These are phyloP conservation scores for Lignosus rhinocerotis DNA, from an alignment of 1,284 basidiomycete genomes.

Conservation along the genomic window DNA sequence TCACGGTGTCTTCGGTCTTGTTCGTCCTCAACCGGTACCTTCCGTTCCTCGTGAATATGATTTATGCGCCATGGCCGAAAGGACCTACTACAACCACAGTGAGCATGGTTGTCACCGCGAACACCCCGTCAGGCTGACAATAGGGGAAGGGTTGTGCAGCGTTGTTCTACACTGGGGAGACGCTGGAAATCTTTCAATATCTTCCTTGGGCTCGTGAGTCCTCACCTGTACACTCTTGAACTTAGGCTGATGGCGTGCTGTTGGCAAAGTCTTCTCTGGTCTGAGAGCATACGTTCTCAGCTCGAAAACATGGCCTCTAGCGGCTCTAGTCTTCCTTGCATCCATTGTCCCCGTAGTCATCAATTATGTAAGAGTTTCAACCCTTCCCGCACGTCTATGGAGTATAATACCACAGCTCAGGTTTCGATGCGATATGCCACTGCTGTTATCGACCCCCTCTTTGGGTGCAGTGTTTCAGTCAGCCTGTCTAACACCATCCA, in stretches of 20 bases:
- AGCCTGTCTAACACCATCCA: too few species aligned
- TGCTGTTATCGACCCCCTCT: not conserved
- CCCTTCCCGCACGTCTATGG: not conserved
- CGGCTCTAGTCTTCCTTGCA: not conserved
- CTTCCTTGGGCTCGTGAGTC: not conserved
- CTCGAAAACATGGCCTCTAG: not conserved
- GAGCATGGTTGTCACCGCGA: not conserved
- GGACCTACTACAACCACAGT: not conserved
- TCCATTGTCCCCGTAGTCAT: not conserved
- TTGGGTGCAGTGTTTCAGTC: too few species aligned
- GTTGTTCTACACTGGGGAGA: not conserved
- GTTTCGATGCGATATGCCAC: not conserved
- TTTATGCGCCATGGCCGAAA: not conserved
- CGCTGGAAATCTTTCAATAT: not conserved
- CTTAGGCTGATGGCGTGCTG: not conserved
- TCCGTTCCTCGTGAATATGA: not conserved
- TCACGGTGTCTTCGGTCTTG: not conserved
- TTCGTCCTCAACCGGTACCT: slow-evolving; percentile 1
- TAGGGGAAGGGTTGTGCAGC: not conserved
- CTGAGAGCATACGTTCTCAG: slow-evolving; percentile 1
- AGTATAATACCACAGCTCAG: not conserved
- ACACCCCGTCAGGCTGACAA: not conserved
- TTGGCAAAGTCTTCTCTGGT: not conserved
- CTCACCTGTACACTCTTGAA: not conserved
- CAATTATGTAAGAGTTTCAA: not conserved